Percentiles rank a stretch among this genome's conserved stretches.
Evolutionary conservation across 129 eudicot genomes (phyloP).

Genomic region (Deinandra increscens): DNA sequence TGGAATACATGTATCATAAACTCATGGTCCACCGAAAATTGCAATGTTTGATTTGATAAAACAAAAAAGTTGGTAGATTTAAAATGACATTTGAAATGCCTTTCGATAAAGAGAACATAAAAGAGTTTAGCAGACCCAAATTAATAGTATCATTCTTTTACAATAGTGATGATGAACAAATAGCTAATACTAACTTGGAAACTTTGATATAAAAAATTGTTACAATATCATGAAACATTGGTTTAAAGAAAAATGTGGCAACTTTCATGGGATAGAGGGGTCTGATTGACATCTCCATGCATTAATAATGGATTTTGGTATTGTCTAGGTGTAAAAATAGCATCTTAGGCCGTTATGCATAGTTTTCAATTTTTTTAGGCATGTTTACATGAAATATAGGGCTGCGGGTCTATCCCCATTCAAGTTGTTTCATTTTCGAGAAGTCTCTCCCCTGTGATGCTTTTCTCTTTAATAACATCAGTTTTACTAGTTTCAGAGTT

Average conservation of each 20-base stretch:
- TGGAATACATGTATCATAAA: background rate
- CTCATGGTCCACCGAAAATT: background rate
- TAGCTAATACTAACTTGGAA: background rate
- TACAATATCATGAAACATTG: background rate
- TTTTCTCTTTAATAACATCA: background rate
- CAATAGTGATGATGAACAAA: background rate
- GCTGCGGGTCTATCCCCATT: background rate
- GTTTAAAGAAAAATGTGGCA: background rate
- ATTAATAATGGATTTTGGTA: background rate
- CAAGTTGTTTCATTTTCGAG: conserved; percentile 7
- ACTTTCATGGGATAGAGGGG: background rate
- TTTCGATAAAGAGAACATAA: background rate
- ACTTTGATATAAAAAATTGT: background rate
- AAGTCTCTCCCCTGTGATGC: background rate
- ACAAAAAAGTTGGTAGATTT: background rate
- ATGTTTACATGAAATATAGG: background rate
- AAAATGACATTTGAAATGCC: background rate
- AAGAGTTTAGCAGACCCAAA: background rate
- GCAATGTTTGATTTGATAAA: conserved; percentile 11
- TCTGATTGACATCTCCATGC: background rate
- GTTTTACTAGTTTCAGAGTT: conserved; percentile 43
- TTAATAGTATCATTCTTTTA: background rate
- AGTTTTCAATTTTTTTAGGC: background rate
- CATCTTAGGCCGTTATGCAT: background rate
- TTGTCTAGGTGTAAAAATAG: background rate